Conservation (phyloP, 768 basidiomycete genomes). For the Hemileccinum rubropunctum region DNA sequence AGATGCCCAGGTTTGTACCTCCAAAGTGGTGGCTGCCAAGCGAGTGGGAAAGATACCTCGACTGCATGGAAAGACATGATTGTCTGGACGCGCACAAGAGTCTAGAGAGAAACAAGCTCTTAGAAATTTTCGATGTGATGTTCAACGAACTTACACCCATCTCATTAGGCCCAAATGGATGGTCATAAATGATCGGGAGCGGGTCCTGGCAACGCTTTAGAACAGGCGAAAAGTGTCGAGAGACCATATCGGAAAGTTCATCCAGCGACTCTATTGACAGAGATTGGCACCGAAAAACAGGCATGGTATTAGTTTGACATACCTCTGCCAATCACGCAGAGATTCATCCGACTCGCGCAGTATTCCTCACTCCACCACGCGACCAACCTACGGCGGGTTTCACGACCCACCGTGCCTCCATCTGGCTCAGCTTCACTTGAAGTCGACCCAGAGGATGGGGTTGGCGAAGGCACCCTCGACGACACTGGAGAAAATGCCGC, state of each 20-base stretch:
- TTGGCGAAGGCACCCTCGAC: slow-evolving; percentile 57
- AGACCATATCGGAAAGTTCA: slow-evolving; percentile 60
- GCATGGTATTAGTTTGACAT: background rate
- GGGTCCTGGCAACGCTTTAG: slow-evolving; percentile 58
- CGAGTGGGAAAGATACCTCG: slow-evolving; percentile 79
- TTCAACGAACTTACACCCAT: slow-evolving; percentile 55
- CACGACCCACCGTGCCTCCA: slow-evolving; percentile 75
- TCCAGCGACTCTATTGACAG: slow-evolving; percentile 64
- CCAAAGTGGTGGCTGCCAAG: slow-evolving; percentile 71
- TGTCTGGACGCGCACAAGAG: slow-evolving; percentile 82
- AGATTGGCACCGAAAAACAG: background rate
- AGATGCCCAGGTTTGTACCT: slow-evolving; percentile 75
- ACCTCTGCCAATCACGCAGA: slow-evolving; percentile 83
- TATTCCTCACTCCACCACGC: slow-evolving; percentile 87
- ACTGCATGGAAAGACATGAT: slow-evolving; percentile 83
- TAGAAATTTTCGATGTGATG: slow-evolving; percentile 3
- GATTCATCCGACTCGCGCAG: slow-evolving; percentile 76
- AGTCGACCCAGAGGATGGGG: slow-evolving; percentile 52
- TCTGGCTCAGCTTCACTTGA: slow-evolving; percentile 65
- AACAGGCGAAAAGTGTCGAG: slow-evolving; percentile 69
- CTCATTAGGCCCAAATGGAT: slow-evolving; percentile 71
- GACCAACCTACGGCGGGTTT: slow-evolving; percentile 71
- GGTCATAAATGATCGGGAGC: slow-evolving; percentile 64
- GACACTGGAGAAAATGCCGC: slow-evolving; percentile 44
- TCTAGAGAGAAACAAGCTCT: slow-evolving; percentile 40